Evolutionary conservation across 768 basidiomycete genomes (phyloP).

Genomic region (Cystobasidiopsis lactophilus): DNA sequence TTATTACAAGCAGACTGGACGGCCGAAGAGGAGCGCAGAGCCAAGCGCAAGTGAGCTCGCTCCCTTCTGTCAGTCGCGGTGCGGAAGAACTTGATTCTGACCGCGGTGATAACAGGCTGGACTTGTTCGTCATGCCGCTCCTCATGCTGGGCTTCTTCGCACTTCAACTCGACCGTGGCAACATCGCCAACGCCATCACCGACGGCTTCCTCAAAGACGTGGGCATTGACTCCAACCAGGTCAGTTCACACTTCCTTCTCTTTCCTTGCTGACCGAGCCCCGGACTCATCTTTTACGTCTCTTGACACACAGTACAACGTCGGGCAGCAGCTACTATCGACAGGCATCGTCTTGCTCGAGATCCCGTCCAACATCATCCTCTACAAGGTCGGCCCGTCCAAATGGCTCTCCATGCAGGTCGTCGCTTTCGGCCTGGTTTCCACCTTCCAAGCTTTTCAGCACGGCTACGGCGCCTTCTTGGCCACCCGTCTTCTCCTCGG

Average conservation of each 20-base stretch:
- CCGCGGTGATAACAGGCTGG: slow-evolving; percentile 14
- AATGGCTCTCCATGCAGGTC: slow-evolving; percentile 20
- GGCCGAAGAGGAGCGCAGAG: not conserved
- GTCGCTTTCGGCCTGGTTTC: slow-evolving; percentile 20
- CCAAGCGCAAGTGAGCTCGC: slow-evolving; percentile 4
- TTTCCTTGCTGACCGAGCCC: too few relatives aligned
- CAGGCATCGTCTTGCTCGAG: slow-evolving; percentile 22
- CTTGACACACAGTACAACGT: too few relatives aligned
- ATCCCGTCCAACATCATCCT: slow-evolving; percentile 19
- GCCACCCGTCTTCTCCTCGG: slow-evolving; percentile 20
- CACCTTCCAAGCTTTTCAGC: slow-evolving; percentile 20
- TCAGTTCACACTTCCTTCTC: too few relatives aligned
- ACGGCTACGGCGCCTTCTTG: slow-evolving; percentile 14
- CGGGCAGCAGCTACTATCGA: slow-evolving; percentile 21
- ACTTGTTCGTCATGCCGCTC: slow-evolving; percentile 20
- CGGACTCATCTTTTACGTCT: not conserved
- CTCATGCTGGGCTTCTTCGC: slow-evolving; percentile 21
- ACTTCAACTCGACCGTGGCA: slow-evolving; percentile 11
- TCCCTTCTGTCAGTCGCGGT: not conserved
- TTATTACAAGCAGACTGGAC: slow-evolving; percentile 4
- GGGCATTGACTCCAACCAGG: slow-evolving; percentile 15
- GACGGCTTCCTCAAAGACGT: slow-evolving; percentile 15
- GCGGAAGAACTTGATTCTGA: not conserved
- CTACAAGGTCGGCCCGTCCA: slow-evolving; percentile 13
- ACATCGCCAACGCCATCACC: slow-evolving; percentile 18